Base-by-base conservation (phyloP, 1,284 basidiomycete genomes). In the Thelephora terrestris region DNA sequence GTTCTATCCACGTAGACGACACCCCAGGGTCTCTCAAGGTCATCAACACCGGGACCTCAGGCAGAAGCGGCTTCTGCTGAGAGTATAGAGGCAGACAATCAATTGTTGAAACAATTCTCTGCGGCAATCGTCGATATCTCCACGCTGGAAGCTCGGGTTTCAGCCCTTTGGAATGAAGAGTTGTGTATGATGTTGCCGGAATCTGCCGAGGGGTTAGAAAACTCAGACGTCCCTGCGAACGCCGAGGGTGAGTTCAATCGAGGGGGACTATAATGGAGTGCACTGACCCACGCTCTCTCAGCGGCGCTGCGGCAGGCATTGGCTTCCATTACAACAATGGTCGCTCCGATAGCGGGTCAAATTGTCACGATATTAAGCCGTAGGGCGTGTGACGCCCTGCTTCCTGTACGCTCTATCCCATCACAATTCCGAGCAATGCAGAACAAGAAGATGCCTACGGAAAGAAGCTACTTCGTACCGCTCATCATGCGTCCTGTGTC, bases 341-440 rank as follows among this genome's bases (percentile, higher is more conserved):
- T 79, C 4, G 67, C 74, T 7, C 69, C 75, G 2, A 65, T 88
- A 48, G 76, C 80, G 2, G 71, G 63, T 17, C 81, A 86, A 52
- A 78, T 93, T 47, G 64, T 86, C n/a, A 60, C 68, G 4, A 81
- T 94, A 48, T 68, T 98, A 20, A 78, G 79, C 5, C 76, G 79
- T 45, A 80, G 91, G 12, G 91, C 85, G 54, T 84, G 81, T 52
- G 93, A 96, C 56, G 82, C 88, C 3, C 75, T 99, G 38, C 78
- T 88, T 34, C 81, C 88, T 9, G 89, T 97, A 44, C 79, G 91
- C 43, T 88, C 89, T 0, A 88, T 96, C 56, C 89, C 91, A 0
- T 85, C 85, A 1, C 89, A 91, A 56, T 88, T 91, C 57, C 76
- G 91, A 47, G 85, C 85, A 0, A 86, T 86, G 76, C 56, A 60